Evolutionary conservation across 2,329 filamentous ascomycete species (phyloP), one percentile per base, ranked within the genome.

Genomic region (Lecanicillium sp.): DNA sequence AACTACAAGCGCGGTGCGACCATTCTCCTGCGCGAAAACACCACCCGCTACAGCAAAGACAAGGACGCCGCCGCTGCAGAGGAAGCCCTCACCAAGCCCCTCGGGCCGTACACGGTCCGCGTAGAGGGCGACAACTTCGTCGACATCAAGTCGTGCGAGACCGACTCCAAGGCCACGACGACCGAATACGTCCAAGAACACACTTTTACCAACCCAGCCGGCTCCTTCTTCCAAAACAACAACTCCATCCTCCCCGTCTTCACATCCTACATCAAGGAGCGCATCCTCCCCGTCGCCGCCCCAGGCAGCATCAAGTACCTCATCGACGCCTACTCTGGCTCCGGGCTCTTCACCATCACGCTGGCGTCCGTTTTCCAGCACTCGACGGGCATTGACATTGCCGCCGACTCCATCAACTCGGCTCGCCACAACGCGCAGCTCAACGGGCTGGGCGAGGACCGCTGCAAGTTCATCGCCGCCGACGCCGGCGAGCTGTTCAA

Each of bases 151-250:
- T 84, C 80, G 4, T 97, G 87, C 68, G 78, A 94, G 49, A 95
- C 89, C 4, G 81, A 96, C 64, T 77, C 79, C 58, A 94, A 90
- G 48, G 83, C 76, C 47, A 84, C 74, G 36, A 81, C 85, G 4
- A 89, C 84, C 20, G 92, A 98, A 61, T 96, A 94, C 63, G 77
- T 98, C 46, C 87, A 83, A 55, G 66, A 79, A 59, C 92, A 84
- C 66, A 69, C 81, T 55, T 95, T 98, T 66, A 81, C 81, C 58
- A 97, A 94, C 66, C 87, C 85, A 3, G 92, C 92, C 10, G 89
- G 89, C 43, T 80, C 87, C 37, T 98, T 98, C 69, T 98, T 98
- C 76, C 92, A 98, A 58, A 98, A 98, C 72, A 98, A 98, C 74
- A 97, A 97, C 70, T 94, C 88, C 40, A 97, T 98, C 62, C 81